Base-by-base conservation (phyloP, 306 rosid species). In the Corylus americana region DNA sequence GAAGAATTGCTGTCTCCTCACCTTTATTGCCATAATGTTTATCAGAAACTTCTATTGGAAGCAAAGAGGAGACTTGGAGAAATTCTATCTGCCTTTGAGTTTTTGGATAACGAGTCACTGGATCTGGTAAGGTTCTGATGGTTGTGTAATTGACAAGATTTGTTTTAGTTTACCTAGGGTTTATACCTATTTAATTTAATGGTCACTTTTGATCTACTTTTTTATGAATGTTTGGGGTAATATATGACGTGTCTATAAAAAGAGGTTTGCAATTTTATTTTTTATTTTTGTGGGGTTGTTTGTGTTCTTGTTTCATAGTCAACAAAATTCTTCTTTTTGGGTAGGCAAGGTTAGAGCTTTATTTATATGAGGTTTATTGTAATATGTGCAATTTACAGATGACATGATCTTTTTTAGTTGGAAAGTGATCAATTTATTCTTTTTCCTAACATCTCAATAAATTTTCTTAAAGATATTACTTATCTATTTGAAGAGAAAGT, bases 11-110 rank as follows among this genome's bases (percentile, higher is more conserved):
- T 47, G 55, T 63, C 84, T 73, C 61, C 83, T 88, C 70, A 67
- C 78, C 74, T 73, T 47, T 85, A 55, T 81, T 81, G 78, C 80
- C 80, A 18, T 77, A 37, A 72, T 83, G 73, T 80, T 76, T 62
- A 76, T 75, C 87, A 95, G 98, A 91, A 90, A 82, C 93, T 95
- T 80, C 89, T 95, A 77, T 85, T 86, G 78, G 96, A 91, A 80
- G 98, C 98, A 75, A 95, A 89, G 89, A 84, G 86, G 82, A 91
- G 88, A 80, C 98, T 95, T 73, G 98, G 98, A 87, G 98, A 91
- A 87, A 89, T 95, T 81, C 89, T 95, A 62, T 95, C 98, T 80
- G 98, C 98, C 73, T 95, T 95, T 86, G 98, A 95, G 84, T 95
- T 95, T 80, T 88, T 95, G 78, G 98, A 95, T 85, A 77, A 70